phyloP scores from a whole-genome alignment of 169 alveolate species.

The Plasmodium billcollinsi region DNA sequence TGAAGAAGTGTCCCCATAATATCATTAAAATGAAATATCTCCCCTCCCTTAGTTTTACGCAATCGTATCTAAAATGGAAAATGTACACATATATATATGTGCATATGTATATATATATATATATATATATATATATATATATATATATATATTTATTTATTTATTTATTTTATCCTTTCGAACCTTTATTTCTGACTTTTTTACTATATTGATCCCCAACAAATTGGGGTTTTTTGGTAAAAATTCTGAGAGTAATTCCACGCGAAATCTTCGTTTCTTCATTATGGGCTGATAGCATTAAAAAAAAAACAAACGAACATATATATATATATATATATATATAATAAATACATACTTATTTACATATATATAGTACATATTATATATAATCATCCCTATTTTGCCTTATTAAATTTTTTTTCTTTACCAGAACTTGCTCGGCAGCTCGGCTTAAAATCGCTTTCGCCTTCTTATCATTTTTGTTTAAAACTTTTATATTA shows the following conservation, averaged over 20 bases:
- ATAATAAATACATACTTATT: neutral
- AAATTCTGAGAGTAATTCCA: slow-evolving; percentile 63
- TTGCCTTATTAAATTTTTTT: neutral
- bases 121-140: neutral
- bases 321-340: neutral
- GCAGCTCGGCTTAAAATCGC: slow-evolving; percentile 61
- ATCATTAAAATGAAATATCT: slow-evolving; percentile 54
- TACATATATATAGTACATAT: no score
- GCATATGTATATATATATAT: neutral
- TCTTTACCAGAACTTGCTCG: slow-evolving; percentile 49
- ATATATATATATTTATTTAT: neutral
- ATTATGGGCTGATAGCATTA: slow-evolving; percentile 43
- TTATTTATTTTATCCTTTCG: neutral
- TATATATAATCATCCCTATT: no score
- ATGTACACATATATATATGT: neutral
- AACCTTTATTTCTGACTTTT: slow-evolving; percentile 74
- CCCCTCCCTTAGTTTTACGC: slow-evolving; percentile 39
- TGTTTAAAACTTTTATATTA: slow-evolving; percentile 36
- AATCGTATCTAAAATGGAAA: slow-evolving; percentile 29
- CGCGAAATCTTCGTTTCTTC: slow-evolving; percentile 53
- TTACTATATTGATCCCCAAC: slow-evolving; percentile 54
- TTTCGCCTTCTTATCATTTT: slow-evolving; percentile 66
- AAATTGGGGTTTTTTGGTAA: slow-evolving; percentile 40
- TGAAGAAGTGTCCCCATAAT: slow-evolving; percentile 66
- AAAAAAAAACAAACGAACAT: neutral